Base-by-base conservation (phyloP, 306 rosid species). In the Herpetospermum pedunculosum region DNA sequence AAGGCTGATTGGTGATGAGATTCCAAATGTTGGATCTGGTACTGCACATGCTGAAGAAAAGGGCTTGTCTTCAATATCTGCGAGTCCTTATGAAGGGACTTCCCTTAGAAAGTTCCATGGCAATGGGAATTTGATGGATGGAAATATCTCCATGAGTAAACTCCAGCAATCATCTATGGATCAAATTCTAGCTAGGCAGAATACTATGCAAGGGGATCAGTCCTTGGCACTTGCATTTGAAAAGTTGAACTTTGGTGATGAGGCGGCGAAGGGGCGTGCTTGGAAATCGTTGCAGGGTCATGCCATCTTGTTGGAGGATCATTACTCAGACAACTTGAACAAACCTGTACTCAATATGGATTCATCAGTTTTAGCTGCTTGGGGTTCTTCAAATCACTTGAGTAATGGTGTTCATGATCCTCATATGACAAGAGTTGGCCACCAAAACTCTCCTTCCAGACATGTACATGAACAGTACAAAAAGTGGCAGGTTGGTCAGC, bases 1-100 rank as follows among this genome's bases (percentile, higher is more conserved):
- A 72, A 82, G 63, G 65, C 83, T 82, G 47, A 83, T 84, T 25
- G 83, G 87, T 19, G 85, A 87, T 38, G 87, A 87, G 79, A 77
- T 87, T 75, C 88, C 88, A 21, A 80, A 72, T 58, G 85, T 62
- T 41, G 83, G 82, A 70, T 80, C 79, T 49, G 78, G 75, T 30
- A 82, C 72, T 69, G 57, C 86, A 72, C 81, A 76, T 70, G 75
- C 55, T 32, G 83, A 74, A 19, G 81, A 70, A 48, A 74, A 37
- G 15, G 32, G 73, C 25, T 26, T 85, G 76, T 74, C 78, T 53
- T 49, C 87, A 13, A 37, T 71, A 29, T 18, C 11, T 44, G 74
- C 71, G 18, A 63, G 70, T 49, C 62, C 81, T 18, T 85, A 43
- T 76, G 65, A 37, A 67, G 79, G 64, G 40, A 72, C 77, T 68